phyloP scores from a whole-genome alignment of 306 rosid species.

The Chamaecrista fasciculata region DNA sequence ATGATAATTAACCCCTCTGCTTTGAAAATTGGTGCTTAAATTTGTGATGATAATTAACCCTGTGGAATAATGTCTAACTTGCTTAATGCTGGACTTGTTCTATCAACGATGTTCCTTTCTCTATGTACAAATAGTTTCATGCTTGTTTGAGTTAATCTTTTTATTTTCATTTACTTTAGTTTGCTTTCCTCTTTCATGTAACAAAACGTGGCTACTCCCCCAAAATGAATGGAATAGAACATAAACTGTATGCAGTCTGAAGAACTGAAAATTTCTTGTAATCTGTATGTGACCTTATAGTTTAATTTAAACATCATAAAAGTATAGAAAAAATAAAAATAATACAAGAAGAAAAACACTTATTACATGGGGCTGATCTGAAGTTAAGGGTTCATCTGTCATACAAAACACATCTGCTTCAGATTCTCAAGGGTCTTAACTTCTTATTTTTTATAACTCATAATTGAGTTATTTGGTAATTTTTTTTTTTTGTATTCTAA shows the following conservation, averaged over 20 bases:
- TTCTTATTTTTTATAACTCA: background rate
- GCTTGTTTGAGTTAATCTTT: background rate
- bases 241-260: background rate
- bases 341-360: too few relatives aligned
- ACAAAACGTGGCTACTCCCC: background rate
- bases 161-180: background rate
- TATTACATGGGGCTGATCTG: background rate
- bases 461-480: background rate
- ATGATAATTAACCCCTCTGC: background rate
- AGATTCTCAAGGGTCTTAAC: background rate
- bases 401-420: background rate
- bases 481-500: background rate
- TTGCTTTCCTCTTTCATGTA: background rate
- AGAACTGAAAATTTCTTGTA: background rate
- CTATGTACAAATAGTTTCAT: background rate
- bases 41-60: background rate
- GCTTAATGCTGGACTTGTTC: background rate
- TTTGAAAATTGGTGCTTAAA: slow-evolving; percentile 30
- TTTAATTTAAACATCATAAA: background rate
- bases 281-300: background rate
- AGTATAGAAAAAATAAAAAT: background rate
- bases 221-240: too few relatives aligned
- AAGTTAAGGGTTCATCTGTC: background rate
- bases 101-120: slow-evolving; percentile 1
- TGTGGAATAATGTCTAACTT: background rate